Evolutionary conservation across 2,329 filamentous ascomycete species (phyloP), one percentile per base, ranked within the genome.

Genomic region (Penicillium brasilianum): DNA sequence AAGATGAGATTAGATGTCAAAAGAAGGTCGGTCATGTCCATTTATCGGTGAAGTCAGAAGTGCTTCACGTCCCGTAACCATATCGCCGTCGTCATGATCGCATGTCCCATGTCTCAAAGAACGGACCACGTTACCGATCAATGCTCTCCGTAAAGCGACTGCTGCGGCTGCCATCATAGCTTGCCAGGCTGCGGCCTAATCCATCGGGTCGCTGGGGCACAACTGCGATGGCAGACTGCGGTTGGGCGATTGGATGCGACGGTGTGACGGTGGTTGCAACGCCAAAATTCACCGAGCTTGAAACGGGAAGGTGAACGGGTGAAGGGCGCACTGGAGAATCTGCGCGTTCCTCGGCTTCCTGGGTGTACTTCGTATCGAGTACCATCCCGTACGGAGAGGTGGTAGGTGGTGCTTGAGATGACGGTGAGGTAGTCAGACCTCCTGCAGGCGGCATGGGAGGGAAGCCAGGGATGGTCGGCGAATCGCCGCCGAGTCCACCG

Each of bases 91-190:
- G 32, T 69, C 68, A 50, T 70, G 22, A 64, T 69, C 68, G 48
- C 67, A 57, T 70, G 46, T 64, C 55, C 63, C 64, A 53, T 60
- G 53, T 55, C 46, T 41, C 44, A 30, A 18, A 59, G 52, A 41
- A 36, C 39, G 49, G 51, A 28, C 62, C 39, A 55, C 22, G 60
- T 71, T 60, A 74, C 60, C 74, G 62, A 63, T 71, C 69, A 18
- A 74, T 63, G 28, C 72, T 74, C 64, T 76, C 79, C 18, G 77
- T 78, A 63, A 81, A 81, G 48, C 79, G 76, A 67, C 79, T 81
- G 36, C 77, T 72, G 36, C 78, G 76, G 66, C 79, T 81, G n/a
- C 78, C 78, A 63, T 81, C 79, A 48, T 74, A 73, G 57, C 77
- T 77, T 6, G 76, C 71, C 58, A 77, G 71, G 57, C 76, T 80